Evolutionary conservation across 2,329 filamentous ascomycete species (phyloP).

Genomic region (Ceratocystis variospora): DNA sequence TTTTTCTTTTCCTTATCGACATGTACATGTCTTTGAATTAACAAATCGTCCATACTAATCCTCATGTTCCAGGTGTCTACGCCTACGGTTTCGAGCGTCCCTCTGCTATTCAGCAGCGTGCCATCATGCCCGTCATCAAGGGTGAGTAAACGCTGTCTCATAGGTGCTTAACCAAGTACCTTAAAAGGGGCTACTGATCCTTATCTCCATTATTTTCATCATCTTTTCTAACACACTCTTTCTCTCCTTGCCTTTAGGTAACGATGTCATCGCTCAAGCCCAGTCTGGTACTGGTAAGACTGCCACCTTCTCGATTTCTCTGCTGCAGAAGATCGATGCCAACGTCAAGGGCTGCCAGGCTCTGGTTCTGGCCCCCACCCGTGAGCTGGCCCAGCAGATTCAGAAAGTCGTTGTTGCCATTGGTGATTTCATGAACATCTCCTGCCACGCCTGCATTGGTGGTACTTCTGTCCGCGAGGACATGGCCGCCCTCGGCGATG

Average conservation of each 20-base stretch:
- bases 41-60: neutral
- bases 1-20: neutral
- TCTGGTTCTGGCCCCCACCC: conserved; percentile 91
- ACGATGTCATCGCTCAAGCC: conserved; percentile 98
- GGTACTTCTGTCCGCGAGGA: conserved; percentile 96
- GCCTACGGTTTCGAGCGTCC: conserved; percentile 99
- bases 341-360: conserved; percentile 95
- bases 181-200: neutral
- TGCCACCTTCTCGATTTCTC: conserved; percentile 97
- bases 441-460: conserved; percentile 98
- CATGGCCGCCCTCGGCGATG: conserved; percentile 94
- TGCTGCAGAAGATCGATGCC: conserved; percentile 96
- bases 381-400: conserved; percentile 97
- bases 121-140: conserved; percentile 99
- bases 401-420: conserved; percentile 98
- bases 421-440: conserved; percentile 98
- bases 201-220: neutral
- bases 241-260: conserved; percentile 39
- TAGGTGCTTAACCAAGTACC: neutral
- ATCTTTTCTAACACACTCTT: neutral
- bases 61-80: conserved; percentile 59
- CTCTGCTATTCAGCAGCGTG: conserved; percentile 98
- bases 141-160: conserved; percentile 42
- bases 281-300: conserved; percentile 99
- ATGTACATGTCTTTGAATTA: neutral